Percentiles rank a stretch among this genome's conserved stretches.
Evolutionary conservation across 2,329 filamentous ascomycete species (phyloP).

Genomic region (Fusarium sarcochroum): DNA sequence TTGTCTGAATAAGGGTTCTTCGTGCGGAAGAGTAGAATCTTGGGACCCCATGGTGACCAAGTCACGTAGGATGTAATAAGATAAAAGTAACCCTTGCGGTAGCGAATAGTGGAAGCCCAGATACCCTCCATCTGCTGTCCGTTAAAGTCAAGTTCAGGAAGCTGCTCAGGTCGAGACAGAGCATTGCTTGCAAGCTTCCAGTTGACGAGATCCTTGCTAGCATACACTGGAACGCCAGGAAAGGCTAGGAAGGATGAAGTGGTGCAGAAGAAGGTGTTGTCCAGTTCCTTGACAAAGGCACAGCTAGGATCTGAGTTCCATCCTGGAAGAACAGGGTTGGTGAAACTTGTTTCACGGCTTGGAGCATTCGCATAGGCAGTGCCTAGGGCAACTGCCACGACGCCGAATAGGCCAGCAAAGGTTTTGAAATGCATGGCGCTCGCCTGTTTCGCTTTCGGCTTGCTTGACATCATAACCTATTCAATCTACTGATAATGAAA

Average conservation of each 20-base stretch:
- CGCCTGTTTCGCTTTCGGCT: no score
- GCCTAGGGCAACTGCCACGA: no score
- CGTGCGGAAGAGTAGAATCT: background rate
- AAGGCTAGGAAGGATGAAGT: slow-evolving; percentile 66
- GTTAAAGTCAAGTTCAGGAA: slow-evolving; percentile 50
- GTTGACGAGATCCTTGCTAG: slow-evolving; percentile 62
- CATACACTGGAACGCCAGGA: slow-evolving; percentile 65
- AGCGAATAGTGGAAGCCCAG: background rate
- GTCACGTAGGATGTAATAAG: background rate
- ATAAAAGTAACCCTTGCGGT: background rate
- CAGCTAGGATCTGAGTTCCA: slow-evolving; percentile 64
- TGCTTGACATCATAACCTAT: no score
- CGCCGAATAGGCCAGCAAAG: no score
- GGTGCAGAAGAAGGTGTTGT: slow-evolving; percentile 64
- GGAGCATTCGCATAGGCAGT: no score
- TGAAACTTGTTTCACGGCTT: no score
- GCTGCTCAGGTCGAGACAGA: slow-evolving; percentile 56
- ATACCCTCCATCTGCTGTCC: background rate
- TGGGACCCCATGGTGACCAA: background rate
- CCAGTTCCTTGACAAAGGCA: slow-evolving; percentile 29
- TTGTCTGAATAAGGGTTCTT: background rate
- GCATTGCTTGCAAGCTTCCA: slow-evolving; percentile 62
- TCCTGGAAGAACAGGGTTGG: slow-evolving; percentile 63
- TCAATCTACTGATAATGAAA: no score
- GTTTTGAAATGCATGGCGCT: no score